These are phyloP conservation scores for Aspergillus incahuasiensis DNA, from an alignment of 495 filamentous ascomycete species.

Conservation along the genomic window DNA sequence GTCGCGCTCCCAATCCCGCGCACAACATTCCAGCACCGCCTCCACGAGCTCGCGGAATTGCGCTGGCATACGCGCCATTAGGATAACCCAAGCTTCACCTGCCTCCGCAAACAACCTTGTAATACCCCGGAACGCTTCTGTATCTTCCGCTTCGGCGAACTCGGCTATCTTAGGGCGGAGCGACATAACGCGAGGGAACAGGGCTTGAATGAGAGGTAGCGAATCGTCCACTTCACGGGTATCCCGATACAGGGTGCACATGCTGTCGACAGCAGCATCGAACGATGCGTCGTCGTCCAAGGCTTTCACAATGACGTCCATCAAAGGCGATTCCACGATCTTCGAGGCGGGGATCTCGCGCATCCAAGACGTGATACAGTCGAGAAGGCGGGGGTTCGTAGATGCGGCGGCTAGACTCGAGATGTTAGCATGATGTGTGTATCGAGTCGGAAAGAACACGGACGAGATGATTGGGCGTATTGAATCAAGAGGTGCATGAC, in stretches of 20 bases:
- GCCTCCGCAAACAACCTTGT: constrained; percentile 90
- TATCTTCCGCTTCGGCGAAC: constrained; percentile 73
- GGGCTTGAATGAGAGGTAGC: constrained; percentile 67
- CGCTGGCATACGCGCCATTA: constrained; percentile 75
- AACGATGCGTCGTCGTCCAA: constrained; percentile 72
- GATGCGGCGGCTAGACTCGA: constrained; percentile 54
- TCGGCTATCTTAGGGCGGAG: constrained; percentile 73
- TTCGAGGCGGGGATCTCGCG: constrained; percentile 80
- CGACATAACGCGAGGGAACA: constrained; percentile 79
- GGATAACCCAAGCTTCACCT: constrained; percentile 87
- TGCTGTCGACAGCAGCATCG: constrained; percentile 86
- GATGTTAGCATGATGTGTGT: constrained; percentile 5
- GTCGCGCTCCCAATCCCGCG: constrained; percentile 79
- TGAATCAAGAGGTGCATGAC: constrained; percentile 81
- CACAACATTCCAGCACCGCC: constrained; percentile 82
- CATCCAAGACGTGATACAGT: constrained; percentile 95
- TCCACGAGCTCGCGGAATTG: constrained; percentile 87
- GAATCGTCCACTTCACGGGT: constrained; percentile 87
- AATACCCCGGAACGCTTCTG: constrained; percentile 81
- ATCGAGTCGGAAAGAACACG: constrained; percentile 23
- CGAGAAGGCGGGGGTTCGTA: constrained; percentile 83
- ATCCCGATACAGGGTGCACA: constrained; percentile 86
- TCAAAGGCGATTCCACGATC: constrained; percentile 78
- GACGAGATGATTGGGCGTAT: constrained; percentile 88
- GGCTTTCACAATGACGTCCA: constrained; percentile 74